These are phyloP conservation scores for Suillus weaverae DNA, from an alignment of 768 basidiomycete genomes.

Conservation along the genomic window DNA sequence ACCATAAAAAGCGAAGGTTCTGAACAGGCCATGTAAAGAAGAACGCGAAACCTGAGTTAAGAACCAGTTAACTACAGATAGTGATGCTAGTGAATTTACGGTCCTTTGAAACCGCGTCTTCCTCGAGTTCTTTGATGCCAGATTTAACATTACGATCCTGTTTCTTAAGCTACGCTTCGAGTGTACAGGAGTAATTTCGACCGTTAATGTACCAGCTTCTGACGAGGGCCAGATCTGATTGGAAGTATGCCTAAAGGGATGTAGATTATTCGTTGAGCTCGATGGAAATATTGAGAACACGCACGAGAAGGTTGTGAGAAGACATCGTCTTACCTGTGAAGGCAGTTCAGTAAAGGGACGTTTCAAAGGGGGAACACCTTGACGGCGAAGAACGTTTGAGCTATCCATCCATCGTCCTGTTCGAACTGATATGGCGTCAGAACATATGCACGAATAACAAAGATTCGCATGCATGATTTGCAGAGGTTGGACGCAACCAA, in stretches of 20 bases:
- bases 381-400: conserved; percentile 70
- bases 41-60: conserved; percentile 56
- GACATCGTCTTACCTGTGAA: conserved; percentile 67
- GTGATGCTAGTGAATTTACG: neutral
- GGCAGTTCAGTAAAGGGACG: neutral
- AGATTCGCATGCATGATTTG: conserved; percentile 36
- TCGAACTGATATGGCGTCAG: conserved; percentile 71
- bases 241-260: conserved; percentile 56
- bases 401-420: conserved; percentile 74
- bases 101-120: conserved; percentile 44
- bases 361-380: neutral
- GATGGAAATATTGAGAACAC: conserved; percentile 16
- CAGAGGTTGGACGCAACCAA: conserved; percentile 54
- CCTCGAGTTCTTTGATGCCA: conserved; percentile 48
- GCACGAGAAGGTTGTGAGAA: conserved; percentile 59
- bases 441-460: conserved; percentile 72
- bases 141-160: conserved; percentile 56
- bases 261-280: neutral
- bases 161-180: conserved; percentile 62
- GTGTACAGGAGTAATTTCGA: conserved; percentile 60
- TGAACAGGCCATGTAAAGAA: conserved; percentile 72
- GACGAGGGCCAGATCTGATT: conserved; percentile 56
- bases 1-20: conserved; percentile 59
- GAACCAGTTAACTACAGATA: neutral
- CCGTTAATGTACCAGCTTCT: conserved; percentile 65